phyloP scores from a whole-genome alignment of 1,139 yeast genomes.

The Kurtzmaniella quercitrusa region DNA sequence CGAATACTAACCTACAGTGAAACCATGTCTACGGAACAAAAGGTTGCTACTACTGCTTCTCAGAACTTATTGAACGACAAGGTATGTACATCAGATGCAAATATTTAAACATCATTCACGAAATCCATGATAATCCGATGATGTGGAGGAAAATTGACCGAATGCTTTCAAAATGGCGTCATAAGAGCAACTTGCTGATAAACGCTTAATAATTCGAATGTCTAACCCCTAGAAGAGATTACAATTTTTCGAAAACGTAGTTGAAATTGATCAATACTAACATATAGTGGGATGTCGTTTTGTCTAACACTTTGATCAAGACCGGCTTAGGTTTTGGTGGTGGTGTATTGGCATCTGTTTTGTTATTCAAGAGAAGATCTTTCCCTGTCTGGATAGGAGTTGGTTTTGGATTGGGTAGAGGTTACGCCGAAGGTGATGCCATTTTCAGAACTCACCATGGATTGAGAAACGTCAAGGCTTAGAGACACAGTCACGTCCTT shows the following conservation, averaged over 20 bases:
- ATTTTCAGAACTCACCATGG: constrained; percentile 83
- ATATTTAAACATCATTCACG: constrained; percentile 8
- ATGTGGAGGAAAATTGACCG: too few species aligned
- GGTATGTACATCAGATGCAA: constrained; percentile 28
- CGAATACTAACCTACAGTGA: constrained; percentile 1
- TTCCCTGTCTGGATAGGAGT: constrained; percentile 97
- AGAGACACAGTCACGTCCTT: constrained; percentile 11
- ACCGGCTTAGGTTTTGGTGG: constrained; percentile 98
- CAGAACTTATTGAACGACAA: constrained; percentile 75
- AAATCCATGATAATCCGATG: too few species aligned
- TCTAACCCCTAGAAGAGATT: too few species aligned
- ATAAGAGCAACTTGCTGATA: too few species aligned
- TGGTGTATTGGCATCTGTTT: constrained; percentile 91
- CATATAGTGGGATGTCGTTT: constrained; percentile 88
- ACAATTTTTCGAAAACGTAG: too few species aligned
- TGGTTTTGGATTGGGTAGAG: constrained; percentile 96
- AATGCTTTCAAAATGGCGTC: too few species aligned
- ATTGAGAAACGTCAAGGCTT: constrained; percentile 66
- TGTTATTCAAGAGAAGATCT: constrained; percentile 87
- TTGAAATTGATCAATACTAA: constrained; percentile 14
- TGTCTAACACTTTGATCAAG: constrained; percentile 90
- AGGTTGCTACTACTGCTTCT: constrained; percentile 45
- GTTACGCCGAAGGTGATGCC: constrained; percentile 97
- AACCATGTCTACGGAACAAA: constrained; percentile 22
- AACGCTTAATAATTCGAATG: too few species aligned